These are phyloP conservation scores for Trichoderma polysporum DNA, from an alignment of 2,329 filamentous ascomycete species.

Conservation along the genomic window DNA sequence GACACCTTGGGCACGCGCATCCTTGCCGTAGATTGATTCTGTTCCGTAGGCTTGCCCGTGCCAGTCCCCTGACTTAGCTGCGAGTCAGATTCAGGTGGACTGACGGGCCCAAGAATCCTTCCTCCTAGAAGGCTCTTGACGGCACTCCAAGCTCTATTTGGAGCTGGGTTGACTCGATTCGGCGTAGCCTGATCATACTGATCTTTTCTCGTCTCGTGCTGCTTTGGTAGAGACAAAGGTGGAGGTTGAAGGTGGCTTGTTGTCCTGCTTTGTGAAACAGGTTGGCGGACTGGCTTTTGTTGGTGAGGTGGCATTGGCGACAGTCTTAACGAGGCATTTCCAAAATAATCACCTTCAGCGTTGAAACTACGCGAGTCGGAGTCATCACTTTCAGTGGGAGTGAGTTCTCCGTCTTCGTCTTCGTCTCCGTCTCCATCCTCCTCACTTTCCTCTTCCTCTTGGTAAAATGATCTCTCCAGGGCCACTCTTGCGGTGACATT, in stretches of 20 bases:
- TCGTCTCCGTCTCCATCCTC: slow-evolving; percentile 23
- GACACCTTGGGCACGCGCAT: neutral
- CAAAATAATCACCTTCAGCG: slow-evolving; percentile 39
- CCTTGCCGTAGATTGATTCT: neutral
- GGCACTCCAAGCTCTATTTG: slow-evolving; percentile 7
- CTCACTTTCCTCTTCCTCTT: slow-evolving; percentile 25
- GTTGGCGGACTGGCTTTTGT: neutral
- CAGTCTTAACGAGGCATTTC: slow-evolving; percentile 39
- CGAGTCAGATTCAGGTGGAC: slow-evolving; percentile 18
- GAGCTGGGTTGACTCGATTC: neutral
- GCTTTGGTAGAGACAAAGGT: neutral
- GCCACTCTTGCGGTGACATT: neutral
- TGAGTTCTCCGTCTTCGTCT: neutral
- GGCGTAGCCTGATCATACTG: neutral
- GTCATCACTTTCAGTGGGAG: slow-evolving; percentile 27
- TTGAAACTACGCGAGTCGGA: slow-evolving; percentile 39
- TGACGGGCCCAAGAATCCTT: neutral
- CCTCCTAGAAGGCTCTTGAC: slow-evolving; percentile 5
- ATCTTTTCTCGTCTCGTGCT: neutral
- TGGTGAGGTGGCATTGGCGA: slow-evolving; percentile 25
- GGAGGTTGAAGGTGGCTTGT: neutral
- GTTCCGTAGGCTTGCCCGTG: neutral
- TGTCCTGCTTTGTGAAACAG: neutral
- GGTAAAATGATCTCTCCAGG: neutral
- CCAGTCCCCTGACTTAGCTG: neutral